phyloP scores from a whole-genome alignment of 1,284 basidiomycete species.

The Ustilago loliicola region DNA sequence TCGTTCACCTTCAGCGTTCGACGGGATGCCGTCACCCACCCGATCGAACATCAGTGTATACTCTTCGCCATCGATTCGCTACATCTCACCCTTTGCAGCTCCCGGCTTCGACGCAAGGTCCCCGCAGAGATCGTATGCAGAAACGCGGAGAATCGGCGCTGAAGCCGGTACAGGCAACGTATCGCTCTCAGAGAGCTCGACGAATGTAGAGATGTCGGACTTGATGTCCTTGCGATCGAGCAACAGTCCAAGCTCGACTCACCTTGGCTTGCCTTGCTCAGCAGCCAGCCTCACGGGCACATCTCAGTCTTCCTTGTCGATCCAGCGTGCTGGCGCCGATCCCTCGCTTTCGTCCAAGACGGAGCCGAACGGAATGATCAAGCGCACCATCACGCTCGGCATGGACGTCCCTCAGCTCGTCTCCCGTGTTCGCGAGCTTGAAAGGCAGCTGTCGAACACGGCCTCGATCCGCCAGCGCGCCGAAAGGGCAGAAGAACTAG shows the following conservation, averaged over 20 bases:
- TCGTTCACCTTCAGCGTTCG: conserved; percentile 34
- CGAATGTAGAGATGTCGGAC: conserved; percentile 16
- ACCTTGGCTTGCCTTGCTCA: conserved; percentile 35
- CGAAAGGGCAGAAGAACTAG: conserved; percentile 43
- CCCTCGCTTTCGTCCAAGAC: not conserved
- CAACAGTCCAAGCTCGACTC: conserved; percentile 41
- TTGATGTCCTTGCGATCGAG: conserved; percentile 33
- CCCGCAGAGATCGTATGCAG: conserved; percentile 6
- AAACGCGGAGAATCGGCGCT: conserved; percentile 9
- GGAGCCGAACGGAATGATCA: conserved; percentile 20
- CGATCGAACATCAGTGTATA: conserved; percentile 33
- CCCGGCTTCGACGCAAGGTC: conserved; percentile 21
- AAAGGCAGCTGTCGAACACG: conserved; percentile 43
- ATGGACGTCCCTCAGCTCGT: conserved; percentile 56
- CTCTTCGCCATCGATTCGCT: conserved; percentile 45
- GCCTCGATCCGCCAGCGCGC: conserved; percentile 35
- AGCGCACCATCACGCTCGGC: conserved; percentile 61
- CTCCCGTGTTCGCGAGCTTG: conserved; percentile 49
- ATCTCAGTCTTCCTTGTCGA: conserved; percentile 20
- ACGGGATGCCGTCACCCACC: conserved; percentile 38
- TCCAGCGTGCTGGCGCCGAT: conserved; percentile 1
- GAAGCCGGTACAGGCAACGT: conserved; percentile 10
- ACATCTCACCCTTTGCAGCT: conserved; percentile 39
- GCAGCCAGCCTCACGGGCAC: conserved; percentile 24
- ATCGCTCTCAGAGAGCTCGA: conserved; percentile 17